These are phyloP conservation scores for Symbiodinium pilosum DNA, from an alignment of 73 alveolate genomes.

Conservation along the genomic window DNA sequence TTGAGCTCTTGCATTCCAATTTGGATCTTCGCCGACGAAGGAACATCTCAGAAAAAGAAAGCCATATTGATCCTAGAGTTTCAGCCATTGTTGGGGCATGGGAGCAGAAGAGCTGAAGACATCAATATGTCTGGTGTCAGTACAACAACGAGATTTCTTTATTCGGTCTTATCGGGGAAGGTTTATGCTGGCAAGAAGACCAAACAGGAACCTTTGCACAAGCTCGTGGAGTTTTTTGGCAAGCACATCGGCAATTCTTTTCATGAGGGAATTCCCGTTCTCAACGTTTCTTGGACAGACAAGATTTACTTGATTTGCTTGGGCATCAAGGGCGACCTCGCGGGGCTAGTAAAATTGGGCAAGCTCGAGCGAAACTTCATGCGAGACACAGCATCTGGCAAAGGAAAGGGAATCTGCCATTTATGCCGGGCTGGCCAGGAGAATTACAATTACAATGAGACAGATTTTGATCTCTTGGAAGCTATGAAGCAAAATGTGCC, in stretches of 20 bases:
- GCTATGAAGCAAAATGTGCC: not conserved
- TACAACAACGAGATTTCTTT: not conserved
- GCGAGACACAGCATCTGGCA: not conserved
- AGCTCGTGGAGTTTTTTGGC: not conserved
- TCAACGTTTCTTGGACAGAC: not conserved
- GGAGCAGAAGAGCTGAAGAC: not conserved
- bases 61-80: not conserved
- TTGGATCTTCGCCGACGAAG: not conserved
- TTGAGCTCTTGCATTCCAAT: not conserved
- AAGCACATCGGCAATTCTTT: not conserved
- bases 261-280: not conserved
- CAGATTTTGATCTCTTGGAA: not conserved
- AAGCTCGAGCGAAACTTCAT: not conserved
- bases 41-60: not conserved
- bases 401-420: not conserved
- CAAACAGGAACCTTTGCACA: not conserved
- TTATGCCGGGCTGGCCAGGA: not conserved
- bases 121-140: not conserved
- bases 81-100: slow-evolving; percentile 2
- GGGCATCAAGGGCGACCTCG: not conserved
- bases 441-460: not conserved
- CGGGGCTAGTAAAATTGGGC: not conserved
- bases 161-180: not conserved
- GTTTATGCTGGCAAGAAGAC: not conserved
- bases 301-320: not conserved